These are phyloP conservation scores for Neolentinus lepideus DNA, from an alignment of 1,284 basidiomycete species.

Conservation along the genomic window DNA sequence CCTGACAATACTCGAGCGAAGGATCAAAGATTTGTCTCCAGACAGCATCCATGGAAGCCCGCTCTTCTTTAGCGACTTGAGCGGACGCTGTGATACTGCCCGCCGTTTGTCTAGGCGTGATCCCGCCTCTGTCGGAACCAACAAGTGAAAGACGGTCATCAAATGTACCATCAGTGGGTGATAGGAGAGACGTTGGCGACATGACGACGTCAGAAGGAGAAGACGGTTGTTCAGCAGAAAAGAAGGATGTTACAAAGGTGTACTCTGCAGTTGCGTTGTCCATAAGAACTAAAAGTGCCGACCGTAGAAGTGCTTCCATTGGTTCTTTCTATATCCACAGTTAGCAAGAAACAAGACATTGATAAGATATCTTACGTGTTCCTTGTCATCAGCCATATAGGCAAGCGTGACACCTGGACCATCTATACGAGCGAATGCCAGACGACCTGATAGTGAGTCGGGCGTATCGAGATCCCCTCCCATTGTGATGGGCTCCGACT, in stretches of 20 bases:
- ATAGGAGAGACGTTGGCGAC: conserved; percentile 29
- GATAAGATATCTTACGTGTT: conserved; percentile 48
- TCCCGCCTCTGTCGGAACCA: background rate
- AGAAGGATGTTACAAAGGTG: conserved; percentile 80
- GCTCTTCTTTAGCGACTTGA: conserved; percentile 42
- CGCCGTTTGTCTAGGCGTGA: background rate
- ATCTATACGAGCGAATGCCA: conserved; percentile 66
- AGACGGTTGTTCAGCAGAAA: conserved; percentile 36
- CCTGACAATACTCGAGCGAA: conserved; percentile 78
- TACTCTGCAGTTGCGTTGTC: conserved; percentile 92
- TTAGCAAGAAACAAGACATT: conserved; percentile 3
- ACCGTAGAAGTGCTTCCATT: conserved; percentile 78
- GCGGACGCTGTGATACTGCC: background rate
- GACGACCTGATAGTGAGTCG: conserved; percentile 20
- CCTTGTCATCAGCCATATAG: conserved; percentile 83
- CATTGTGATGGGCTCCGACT: conserved; percentile 47
- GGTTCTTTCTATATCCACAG: conserved; percentile 61
- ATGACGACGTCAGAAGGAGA: conserved; percentile 21
- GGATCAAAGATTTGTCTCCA: conserved; percentile 94
- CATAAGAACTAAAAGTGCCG: conserved; percentile 81
- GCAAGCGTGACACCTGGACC: conserved; percentile 76
- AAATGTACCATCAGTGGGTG: conserved; percentile 6
- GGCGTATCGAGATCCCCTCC: conserved; percentile 30
- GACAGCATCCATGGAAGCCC: conserved; percentile 46
- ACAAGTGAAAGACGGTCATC: background rate